Base-by-base conservation (phyloP, 176 grass and related monocot species). In the Cocos nucifera region DNA sequence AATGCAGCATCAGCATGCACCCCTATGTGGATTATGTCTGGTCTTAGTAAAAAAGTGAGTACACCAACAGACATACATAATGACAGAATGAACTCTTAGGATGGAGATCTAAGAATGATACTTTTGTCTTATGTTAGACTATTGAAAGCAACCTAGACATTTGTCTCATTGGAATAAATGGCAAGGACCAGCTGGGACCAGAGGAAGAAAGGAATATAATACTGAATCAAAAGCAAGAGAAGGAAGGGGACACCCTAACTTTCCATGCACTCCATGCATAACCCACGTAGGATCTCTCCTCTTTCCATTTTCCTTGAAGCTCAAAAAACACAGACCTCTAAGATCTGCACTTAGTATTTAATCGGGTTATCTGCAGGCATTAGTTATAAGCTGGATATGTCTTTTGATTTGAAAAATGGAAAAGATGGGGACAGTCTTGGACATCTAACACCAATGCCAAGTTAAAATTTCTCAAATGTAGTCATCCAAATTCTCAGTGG, bases 221-320 rank as follows among this genome's bases (percentile, higher is more conserved):
- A 19, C 6, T 55, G 56, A 49, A 78, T 73, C 84, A 49, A 60
- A 68, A 57, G 44, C 5, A 56, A 78, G 83, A 66, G 23, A 44
- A 44, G 35, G 27, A 69, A 54, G 67, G 22, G 59, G 56, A 62
- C 77, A 6, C 86, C 65, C 75, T 88, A 78, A 71, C 81, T 78
- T 85, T 97, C 62, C 81, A 91, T 97, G 92, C 91, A 85, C 82
- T 79, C 80, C 91, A 90, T 87, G 87, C 87, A 97, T 82, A 77
- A 91, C 66, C 77, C 64, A 87, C 67, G 66, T 84, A 56, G 61
- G 55, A 81, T 80, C 26, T 53, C 61, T 17, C 62, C 56, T 60
- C 48, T 69, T 57, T 62, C n/a, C 19, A 20, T 54, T 54, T 5
- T 16, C 17, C 17, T 54, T n/a, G 19, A 54, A 54, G 53, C 53